Base-by-base conservation (phyloP, 371 early-diverging fungal genomes). In the Capillidium rhysosporum region DNA sequence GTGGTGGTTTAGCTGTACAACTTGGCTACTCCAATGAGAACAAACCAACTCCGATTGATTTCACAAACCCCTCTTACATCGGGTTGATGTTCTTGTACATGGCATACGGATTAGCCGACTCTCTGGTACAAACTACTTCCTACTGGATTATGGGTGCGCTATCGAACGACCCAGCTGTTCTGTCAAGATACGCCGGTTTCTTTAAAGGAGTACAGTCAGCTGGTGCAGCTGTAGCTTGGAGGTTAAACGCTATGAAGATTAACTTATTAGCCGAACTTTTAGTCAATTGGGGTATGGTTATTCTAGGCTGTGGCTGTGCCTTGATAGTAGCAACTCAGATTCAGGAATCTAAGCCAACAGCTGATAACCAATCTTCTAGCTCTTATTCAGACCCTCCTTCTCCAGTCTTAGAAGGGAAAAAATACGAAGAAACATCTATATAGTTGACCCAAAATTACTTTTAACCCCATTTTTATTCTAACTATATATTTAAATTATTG, bases 131-230 rank as follows among this genome's bases (percentile, higher is more conserved):
- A 25, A 24, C 46, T 26, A 24, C 24, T 5, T 46, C 46, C 25
- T 46, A 46, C 34, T 84, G 84, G 83, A 57, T 85, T 31, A 80
- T 84, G 69, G 84, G 85, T 9, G 73, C 84, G 39, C 69, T 83
- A 49, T 71, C 80, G 24, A 82, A 82, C 61, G 79, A 84, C 41
- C 68, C 75, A 59, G 62, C 69, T 56, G 56, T 69, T 34, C 69
- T 82, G 24, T 73, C 86, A 40, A 69, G 79, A 29, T 86, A 77
- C 58, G 77, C 80, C 21, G 88, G 49, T 28, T 68, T 60, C 58
- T 68, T 64, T 59, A 68, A 68, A 48, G 62, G 64, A 8, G 59
- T 68, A 25, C 68, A 68, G 51, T 68, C 68, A 16, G 61, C 64
- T 12, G 68, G 68, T 20, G 59, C 59, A 9, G 68, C 68, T 10